Conservation (phyloP, 352 stramenopile species). For the Discostella stelligera region DNA sequence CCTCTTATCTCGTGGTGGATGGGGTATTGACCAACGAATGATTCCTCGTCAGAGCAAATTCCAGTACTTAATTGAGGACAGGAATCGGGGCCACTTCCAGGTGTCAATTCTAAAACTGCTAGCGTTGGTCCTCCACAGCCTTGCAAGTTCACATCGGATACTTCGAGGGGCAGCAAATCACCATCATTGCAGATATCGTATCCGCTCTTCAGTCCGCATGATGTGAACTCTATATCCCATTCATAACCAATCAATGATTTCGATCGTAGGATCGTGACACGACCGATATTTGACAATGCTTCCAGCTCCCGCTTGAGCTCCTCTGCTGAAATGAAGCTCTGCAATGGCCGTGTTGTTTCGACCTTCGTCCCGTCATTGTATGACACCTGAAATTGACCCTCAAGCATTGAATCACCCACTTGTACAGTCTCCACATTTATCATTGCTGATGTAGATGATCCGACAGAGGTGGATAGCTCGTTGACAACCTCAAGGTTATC, state of each 20-base stretch:
- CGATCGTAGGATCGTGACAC: slow-evolving; percentile 84
- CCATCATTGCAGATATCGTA: slow-evolving; percentile 89
- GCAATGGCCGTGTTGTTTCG: slow-evolving; percentile 86
- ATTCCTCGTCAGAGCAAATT: slow-evolving; percentile 47
- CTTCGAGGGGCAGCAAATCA: slow-evolving; percentile 81
- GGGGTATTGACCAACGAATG: slow-evolving; percentile 53
- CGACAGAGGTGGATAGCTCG: slow-evolving; percentile 44
- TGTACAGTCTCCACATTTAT: slow-evolving; percentile 31
- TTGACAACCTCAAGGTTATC: slow-evolving; percentile 44
- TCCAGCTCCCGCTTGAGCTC: slow-evolving; percentile 89
- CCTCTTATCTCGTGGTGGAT: slow-evolving; percentile 72
- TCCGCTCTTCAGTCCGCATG: slow-evolving; percentile 75
- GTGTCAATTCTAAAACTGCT: slow-evolving; percentile 38
- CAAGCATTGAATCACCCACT: slow-evolving; percentile 52
- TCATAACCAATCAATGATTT: slow-evolving; percentile 82
- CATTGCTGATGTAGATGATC: slow-evolving; percentile 31
- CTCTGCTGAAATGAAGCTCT: slow-evolving; percentile 90
- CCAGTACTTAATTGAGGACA: slow-evolving; percentile 54
- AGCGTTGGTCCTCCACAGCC: slow-evolving; percentile 46
- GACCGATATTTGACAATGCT: slow-evolving; percentile 89
- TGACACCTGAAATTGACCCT: slow-evolving; percentile 66
- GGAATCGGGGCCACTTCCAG: slow-evolving; percentile 44
- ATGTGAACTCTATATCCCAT: slow-evolving; percentile 89
- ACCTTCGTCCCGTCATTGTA: slow-evolving; percentile 38
- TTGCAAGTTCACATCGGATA: slow-evolving; percentile 50